Percentiles rank a stretch among this genome's conserved stretches.
phyloP scores from a whole-genome alignment of 768 basidiomycete genomes.

The Termitomyces heimii region DNA sequence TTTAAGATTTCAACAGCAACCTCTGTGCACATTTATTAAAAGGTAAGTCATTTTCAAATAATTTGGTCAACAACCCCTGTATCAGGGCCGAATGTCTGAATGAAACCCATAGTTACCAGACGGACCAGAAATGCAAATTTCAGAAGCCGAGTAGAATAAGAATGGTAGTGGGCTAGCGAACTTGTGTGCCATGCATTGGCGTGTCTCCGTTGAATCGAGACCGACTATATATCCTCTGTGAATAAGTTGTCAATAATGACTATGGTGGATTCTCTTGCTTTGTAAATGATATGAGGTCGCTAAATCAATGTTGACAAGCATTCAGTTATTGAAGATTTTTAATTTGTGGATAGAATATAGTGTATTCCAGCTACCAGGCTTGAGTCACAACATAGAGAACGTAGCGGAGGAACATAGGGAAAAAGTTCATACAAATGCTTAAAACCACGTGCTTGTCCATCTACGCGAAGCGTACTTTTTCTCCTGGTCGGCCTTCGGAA shows the following conservation, averaged over 20 bases:
- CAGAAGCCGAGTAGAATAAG: not conserved
- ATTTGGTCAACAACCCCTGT: not conserved
- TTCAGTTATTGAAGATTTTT: not conserved
- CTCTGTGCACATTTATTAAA: not conserved
- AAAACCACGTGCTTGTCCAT: not conserved
- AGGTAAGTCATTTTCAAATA: not conserved
- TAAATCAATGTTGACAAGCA: no score
- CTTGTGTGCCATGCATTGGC: not conserved
- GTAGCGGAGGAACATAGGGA: not conserved
- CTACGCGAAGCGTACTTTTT: slow-evolving; percentile 75
- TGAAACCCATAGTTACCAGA: not conserved
- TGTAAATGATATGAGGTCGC: no score
- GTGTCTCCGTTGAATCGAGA: not conserved
- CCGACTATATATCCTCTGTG: no score
- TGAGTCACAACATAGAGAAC: not conserved
- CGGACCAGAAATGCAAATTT: not conserved
- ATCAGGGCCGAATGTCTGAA: not conserved
- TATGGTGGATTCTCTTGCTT: no score
- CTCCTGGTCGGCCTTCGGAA: slow-evolving; percentile 84
- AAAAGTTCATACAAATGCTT: not conserved
- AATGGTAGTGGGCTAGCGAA: no score
- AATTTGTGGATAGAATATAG: not conserved
- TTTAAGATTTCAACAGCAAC: not conserved
- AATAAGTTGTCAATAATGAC: no score
- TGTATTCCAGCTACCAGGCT: not conserved